These are phyloP conservation scores for Vaccinium vitisidaea DNA, from an alignment of 148 eudicot genomes.

Conservation along the genomic window DNA sequence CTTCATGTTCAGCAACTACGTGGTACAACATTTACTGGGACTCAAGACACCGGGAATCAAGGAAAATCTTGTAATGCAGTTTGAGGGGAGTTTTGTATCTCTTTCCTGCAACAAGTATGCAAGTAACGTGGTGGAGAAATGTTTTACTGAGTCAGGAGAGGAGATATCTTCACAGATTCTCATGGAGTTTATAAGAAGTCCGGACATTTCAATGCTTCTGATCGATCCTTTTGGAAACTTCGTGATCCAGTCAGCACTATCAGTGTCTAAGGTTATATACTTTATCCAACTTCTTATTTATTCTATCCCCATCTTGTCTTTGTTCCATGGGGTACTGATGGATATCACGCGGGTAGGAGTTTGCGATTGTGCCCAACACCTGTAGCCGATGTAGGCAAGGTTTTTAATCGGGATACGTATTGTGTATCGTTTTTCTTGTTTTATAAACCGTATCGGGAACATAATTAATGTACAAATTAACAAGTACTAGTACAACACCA, in stretches of 20 bases:
- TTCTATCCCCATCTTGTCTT: neutral
- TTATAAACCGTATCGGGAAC: no score
- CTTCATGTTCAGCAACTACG: constrained; percentile 29
- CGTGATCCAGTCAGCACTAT: constrained; percentile 49
- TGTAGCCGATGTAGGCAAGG: no score
- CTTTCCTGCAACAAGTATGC: constrained; percentile 55
- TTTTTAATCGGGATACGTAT: no score
- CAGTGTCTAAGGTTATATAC: constrained; percentile 38
- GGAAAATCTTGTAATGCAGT: constrained; percentile 31
- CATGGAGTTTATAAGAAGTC: constrained; percentile 35
- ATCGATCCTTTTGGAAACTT: constrained; percentile 55
- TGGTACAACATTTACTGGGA: constrained; percentile 49
- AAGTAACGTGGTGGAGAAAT: constrained; percentile 62
- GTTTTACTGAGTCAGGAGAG: constrained; percentile 31
- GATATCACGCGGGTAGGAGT: neutral
- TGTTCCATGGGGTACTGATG: no score
- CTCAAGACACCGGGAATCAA: constrained; percentile 28
- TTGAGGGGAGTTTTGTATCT: constrained; percentile 30
- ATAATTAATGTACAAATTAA: no score
- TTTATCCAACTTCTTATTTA: neutral
- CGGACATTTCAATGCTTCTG: constrained; percentile 32
- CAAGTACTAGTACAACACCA: no score
- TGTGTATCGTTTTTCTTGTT: no score
- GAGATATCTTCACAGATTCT: constrained; percentile 30
- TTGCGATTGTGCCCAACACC: no score